Base-by-base conservation (phyloP, 768 basidiomycete species). In the Calocybe indica region DNA sequence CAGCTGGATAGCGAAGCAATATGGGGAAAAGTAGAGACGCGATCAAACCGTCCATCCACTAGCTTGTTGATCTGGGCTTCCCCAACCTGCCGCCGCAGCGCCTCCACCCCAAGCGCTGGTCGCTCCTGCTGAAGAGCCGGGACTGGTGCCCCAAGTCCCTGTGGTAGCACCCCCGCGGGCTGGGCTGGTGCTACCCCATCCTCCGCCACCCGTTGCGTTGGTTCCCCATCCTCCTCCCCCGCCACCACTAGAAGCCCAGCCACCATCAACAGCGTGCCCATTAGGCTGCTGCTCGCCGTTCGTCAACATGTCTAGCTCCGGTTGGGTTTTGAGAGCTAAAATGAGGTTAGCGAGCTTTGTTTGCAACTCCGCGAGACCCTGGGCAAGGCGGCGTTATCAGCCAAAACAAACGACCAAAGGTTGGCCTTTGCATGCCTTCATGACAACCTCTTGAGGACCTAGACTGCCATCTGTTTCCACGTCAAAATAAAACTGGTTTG, bases 381-480 rank as follows among this genome's bases (percentile, higher is more conserved):
- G 54, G 22, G 43, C 29, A 40, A 46, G 40, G 43, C n/a, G 49
- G 8, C 22, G 41, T 31, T 36, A 15, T 43, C 35, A 45, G 39
- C 40, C 13, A 47, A 42, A 40, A 36, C 37, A 14, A 45, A 14
- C 49, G 47, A 43, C 29, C 12, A 41, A 29, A 13, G 34, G 14
- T 41, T 44, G 12, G 7, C 36, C 43, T 5, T 15, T 22, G 40
- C 68, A 38, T 43, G 86, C 90, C 79, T 83, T 91, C 76, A 86
- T 81, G 12, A 94, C 80, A 6, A 93, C 89, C 61, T 94, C 92
- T 59, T 93, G 88, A 0, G 92, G 90, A 7, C 78, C 79, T 32
- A 95, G 64, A 62, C 88, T 92, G 9, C 95, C 95, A 52, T 93
- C 92, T 11, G 91, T 91, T 69, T 99, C 96, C 5, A 95, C 89